phyloP scores from a whole-genome alignment of 176 grass and related monocot genomes.

The Zoysia japonica region DNA sequence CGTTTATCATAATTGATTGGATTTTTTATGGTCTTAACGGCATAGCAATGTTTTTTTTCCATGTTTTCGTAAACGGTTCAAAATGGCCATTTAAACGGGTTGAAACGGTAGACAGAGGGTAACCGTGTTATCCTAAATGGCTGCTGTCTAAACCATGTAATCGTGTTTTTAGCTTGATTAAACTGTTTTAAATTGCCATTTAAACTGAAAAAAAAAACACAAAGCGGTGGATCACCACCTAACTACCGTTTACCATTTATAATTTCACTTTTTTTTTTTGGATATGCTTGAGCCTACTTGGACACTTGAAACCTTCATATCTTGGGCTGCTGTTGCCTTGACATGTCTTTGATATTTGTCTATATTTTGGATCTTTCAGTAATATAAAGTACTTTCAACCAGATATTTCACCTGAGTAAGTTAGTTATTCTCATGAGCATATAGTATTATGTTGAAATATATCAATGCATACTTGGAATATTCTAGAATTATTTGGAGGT shows the following conservation, averaged over 20 bases:
- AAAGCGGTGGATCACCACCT: no score
- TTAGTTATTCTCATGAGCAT: constrained; percentile 8
- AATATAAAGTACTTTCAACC: background rate
- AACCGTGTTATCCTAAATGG: no score
- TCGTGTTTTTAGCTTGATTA: no score
- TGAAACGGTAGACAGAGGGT: no score
- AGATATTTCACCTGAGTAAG: background rate
- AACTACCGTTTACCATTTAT: no score
- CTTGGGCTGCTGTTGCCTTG: background rate
- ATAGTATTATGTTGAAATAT: constrained; percentile 7
- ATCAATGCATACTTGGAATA: no score
- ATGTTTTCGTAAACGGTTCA: no score
- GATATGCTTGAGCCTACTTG: background rate
- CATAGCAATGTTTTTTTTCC: background rate
- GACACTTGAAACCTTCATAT: background rate
- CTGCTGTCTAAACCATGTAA: no score
- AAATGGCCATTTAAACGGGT: no score
- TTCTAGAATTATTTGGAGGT: no score
- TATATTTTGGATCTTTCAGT: background rate
- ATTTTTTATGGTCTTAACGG: background rate
- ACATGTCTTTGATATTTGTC: background rate
- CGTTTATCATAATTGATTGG: background rate
- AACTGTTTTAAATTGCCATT: no score
- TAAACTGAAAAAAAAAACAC: no score
- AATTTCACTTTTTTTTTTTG: background rate